phyloP scores from a whole-genome alignment of 371 early-diverging fungal species.

The Syncephalis plumigaleata region DNA sequence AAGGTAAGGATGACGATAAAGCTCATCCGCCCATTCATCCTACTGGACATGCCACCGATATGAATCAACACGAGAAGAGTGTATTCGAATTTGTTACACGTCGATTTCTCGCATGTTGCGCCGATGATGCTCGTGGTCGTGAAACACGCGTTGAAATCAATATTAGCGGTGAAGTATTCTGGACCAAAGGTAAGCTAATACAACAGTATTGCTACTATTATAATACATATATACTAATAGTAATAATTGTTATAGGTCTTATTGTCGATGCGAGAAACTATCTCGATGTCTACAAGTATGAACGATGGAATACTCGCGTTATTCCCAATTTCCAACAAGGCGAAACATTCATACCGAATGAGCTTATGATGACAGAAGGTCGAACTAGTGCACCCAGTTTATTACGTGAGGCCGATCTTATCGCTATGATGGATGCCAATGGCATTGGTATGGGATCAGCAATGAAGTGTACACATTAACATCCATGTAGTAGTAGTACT shows the following conservation, averaged over 20 bases:
- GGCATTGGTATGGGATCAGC: constrained; percentile 69
- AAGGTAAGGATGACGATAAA: constrained; percentile 89
- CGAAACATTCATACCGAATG: constrained; percentile 51
- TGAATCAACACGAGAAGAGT: constrained; percentile 49
- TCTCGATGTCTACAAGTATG: constrained; percentile 90
- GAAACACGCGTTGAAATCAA: constrained; percentile 59
- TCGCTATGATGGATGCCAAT: constrained; percentile 92
- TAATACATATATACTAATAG: not conserved
- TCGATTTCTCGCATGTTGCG: constrained; percentile 89
- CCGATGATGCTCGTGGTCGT: constrained; percentile 84
- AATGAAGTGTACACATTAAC: not conserved
- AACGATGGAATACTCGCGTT: constrained; percentile 72
- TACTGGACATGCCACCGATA: constrained; percentile 37
- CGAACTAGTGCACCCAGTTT: constrained; percentile 65
- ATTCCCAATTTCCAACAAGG: constrained; percentile 52
- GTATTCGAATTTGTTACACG: constrained; percentile 90
- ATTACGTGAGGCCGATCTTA: constrained; percentile 89
- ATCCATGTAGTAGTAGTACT: not conserved
- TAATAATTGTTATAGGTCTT: constrained; percentile 28
- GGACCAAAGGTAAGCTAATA: constrained; percentile 27
- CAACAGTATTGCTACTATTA: not conserved
- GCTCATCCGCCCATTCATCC: constrained; percentile 99
- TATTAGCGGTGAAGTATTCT: constrained; percentile 56
- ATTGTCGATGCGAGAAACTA: constrained; percentile 76
- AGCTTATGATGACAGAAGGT: constrained; percentile 43